These are phyloP conservation scores for Ambrosia trifida DNA, from an alignment of 129 eudicot genomes.

Conservation along the genomic window DNA sequence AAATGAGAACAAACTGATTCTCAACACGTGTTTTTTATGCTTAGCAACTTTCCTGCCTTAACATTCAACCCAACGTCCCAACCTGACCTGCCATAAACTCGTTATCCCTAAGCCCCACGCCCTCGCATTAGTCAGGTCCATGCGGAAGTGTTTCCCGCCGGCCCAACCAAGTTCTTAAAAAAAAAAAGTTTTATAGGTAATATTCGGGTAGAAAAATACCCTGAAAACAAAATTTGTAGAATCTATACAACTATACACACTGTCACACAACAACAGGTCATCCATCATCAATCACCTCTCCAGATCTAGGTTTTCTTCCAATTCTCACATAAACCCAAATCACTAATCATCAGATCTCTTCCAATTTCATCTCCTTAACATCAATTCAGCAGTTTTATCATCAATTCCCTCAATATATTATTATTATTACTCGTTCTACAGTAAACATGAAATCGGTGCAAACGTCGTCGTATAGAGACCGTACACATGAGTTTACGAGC, in stretches of 20 bases:
- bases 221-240: conserved; percentile 6
- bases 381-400: not conserved
- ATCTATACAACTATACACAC: not conserved
- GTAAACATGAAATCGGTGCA: conserved; percentile 50
- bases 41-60: too few species aligned
- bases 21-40: too few species aligned
- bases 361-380: not conserved
- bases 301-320: conserved; percentile 20
- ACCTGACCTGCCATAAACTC: too few species aligned
- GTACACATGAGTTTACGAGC: conserved; percentile 65
- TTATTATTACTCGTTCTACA: not conserved
- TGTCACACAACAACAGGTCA: too few species aligned
- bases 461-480: conserved; percentile 68
- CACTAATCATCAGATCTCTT: not conserved
- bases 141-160: too few species aligned
- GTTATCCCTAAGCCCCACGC: too few species aligned
- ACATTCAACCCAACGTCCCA: too few species aligned
- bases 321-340: conserved; percentile 1
- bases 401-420: conserved; percentile 1
- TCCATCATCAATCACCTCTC: conserved; percentile 21
- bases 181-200: too few species aligned
- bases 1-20: too few species aligned
- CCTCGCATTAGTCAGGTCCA: too few species aligned
- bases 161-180: too few species aligned
- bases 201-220: conserved; percentile 11